Conservation (phyloP, 2,329 filamentous ascomycete species). For the Byssochlamys sp. region DNA sequence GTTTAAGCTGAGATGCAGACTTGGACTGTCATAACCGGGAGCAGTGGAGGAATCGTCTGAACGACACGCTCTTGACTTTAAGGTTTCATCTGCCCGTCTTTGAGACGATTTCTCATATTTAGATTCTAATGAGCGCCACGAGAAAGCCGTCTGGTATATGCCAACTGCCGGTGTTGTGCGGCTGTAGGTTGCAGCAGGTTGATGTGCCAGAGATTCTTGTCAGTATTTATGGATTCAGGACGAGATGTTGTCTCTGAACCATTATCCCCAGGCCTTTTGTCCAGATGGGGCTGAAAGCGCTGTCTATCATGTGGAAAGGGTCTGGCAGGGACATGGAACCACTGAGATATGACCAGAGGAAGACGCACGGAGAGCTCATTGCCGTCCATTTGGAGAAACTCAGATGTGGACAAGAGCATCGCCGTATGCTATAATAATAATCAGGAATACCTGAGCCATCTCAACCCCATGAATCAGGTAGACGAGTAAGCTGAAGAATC, state of each 20-base stretch:
- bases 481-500: not conserved
- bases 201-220: not conserved
- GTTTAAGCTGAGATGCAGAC: conserved; percentile 15
- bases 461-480: too few species aligned
- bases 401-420: not conserved
- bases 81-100: not conserved
- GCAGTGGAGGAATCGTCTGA: not conserved
- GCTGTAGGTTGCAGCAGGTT: not conserved
- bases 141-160: not conserved
- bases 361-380: not conserved
- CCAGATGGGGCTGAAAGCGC: not conserved
- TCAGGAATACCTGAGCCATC: not conserved
- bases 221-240: not conserved
- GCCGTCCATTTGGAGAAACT: not conserved
- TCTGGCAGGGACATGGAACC: not conserved
- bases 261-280: not conserved
- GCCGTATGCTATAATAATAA: not conserved
- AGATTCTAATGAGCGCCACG: not conserved
- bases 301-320: not conserved
- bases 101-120: not conserved
- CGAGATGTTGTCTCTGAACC: not conserved
- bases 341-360: not conserved
- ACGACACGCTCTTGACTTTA: not conserved
- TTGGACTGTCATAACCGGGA: conserved; percentile 8
- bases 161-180: not conserved